These are phyloP conservation scores for Fraxinus xanthoxyloides DNA, from an alignment of 305 asterid genomes.

Conservation along the genomic window DNA sequence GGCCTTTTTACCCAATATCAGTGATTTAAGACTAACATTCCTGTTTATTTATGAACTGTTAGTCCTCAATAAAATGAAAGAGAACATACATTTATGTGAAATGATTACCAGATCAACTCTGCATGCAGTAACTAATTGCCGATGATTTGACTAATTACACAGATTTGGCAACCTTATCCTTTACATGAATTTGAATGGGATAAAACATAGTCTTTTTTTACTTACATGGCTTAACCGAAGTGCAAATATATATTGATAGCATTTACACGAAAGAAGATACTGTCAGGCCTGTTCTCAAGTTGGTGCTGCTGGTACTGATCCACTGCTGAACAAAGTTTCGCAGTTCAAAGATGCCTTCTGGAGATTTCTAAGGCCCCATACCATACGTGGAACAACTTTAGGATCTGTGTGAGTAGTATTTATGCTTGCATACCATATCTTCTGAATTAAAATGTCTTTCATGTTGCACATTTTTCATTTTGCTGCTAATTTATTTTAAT, in stretches of 20 bases:
- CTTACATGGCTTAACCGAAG: neutral
- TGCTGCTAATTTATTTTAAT: constrained; percentile 8
- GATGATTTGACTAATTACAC: neutral
- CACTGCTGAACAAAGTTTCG: constrained; percentile 49
- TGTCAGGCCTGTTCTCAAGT: constrained; percentile 86
- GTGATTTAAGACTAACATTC: neutral
- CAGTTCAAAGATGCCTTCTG: constrained; percentile 86
- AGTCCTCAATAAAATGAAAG: neutral
- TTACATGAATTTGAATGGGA: neutral
- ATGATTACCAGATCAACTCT: neutral
- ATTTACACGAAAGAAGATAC: constrained; percentile 37
- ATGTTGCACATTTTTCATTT: neutral
- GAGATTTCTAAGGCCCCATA: constrained; percentile 97
- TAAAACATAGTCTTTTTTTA: neutral
- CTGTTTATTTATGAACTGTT: neutral
- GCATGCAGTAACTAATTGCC: neutral
- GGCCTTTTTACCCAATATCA: neutral
- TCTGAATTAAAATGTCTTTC: constrained; percentile 2
- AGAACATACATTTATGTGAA: neutral
- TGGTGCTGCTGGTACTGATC: constrained; percentile 74
- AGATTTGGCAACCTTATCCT: neutral
- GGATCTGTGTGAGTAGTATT: constrained; percentile 73
- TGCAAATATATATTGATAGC: constrained; percentile 21
- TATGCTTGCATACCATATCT: neutral
- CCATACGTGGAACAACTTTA: constrained; percentile 91